Percentiles rank a stretch among this genome's conserved stretches.
These are phyloP conservation scores for Angophora floribunda DNA, from an alignment of 345 rosid species.

Conservation along the genomic window DNA sequence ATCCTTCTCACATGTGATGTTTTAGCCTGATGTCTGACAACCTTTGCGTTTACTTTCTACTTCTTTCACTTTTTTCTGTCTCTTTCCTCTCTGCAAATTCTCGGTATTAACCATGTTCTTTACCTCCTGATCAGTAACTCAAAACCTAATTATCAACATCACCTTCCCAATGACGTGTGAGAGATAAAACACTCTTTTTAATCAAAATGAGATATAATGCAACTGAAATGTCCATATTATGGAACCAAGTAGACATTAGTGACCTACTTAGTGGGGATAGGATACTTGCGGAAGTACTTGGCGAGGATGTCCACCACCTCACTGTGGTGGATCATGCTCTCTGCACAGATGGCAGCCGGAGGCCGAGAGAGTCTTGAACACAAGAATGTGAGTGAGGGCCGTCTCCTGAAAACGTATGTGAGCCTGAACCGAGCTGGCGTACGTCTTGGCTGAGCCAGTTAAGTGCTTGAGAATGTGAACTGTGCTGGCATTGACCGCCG, in stretches of 20 bases:
- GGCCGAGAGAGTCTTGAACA: conserved; percentile 65
- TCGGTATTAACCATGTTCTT: neutral
- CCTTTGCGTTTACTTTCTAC: neutral
- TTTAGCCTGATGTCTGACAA: neutral
- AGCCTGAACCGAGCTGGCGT: conserved; percentile 70
- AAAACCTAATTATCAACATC: neutral
- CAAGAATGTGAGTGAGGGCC: conserved; percentile 68
- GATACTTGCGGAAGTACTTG: conserved; percentile 78
- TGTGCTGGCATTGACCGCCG: conserved; percentile 64
- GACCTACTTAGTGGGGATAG: conserved; percentile 85
- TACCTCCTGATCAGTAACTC: neutral
- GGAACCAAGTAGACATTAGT: neutral
- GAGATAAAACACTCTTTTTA: neutral
- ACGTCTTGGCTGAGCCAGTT: conserved; percentile 81
- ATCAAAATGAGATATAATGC: neutral
- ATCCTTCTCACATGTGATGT: neutral
- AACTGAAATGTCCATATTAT: conserved; percentile 3
- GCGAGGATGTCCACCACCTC: conserved; percentile 81
- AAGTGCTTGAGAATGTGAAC: conserved; percentile 77
- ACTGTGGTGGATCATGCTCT: conserved; percentile 74
- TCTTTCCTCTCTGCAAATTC: neutral
- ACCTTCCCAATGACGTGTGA: neutral
- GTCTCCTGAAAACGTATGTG: conserved; percentile 79
- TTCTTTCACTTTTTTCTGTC: neutral
- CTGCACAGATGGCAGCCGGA: conserved; percentile 82